phyloP scores from a whole-genome alignment of 164 flowering plant species.

The Protea cynaroides region DNA sequence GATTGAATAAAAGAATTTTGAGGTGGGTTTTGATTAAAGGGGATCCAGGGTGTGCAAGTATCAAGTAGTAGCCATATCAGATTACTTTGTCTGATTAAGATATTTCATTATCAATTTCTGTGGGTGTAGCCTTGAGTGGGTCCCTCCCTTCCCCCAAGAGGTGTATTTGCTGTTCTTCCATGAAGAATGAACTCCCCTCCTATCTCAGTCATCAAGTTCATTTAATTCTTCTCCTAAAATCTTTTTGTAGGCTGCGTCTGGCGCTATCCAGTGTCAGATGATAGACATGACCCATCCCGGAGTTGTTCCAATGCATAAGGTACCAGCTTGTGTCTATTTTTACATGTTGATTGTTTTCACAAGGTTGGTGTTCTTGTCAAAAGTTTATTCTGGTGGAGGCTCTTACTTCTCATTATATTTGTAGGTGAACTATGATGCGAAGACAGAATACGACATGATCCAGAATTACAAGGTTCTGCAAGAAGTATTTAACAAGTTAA shows the following conservation, averaged over 20 bases:
- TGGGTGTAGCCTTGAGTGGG: too few species aligned
- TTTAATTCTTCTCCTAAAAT: too few species aligned
- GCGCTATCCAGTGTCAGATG: constrained; percentile 94
- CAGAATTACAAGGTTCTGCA: constrained; percentile 92
- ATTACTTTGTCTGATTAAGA: too few species aligned
- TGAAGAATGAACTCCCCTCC: too few species aligned
- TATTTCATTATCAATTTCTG: too few species aligned
- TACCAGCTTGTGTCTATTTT: constrained; percentile 9
- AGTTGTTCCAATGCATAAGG: constrained; percentile 95
- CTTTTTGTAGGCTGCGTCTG: constrained; percentile 69
- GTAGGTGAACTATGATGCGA: constrained; percentile 90
- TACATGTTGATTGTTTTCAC: neutral
- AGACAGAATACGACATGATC: constrained; percentile 88
- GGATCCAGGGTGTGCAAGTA: too few species aligned
- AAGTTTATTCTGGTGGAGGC: neutral
- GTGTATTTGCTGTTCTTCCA: too few species aligned
- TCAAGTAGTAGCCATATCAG: too few species aligned
- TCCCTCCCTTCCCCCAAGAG: too few species aligned
- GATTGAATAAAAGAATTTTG: too few species aligned
- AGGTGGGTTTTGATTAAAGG: too few species aligned
- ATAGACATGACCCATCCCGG: constrained; percentile 88
- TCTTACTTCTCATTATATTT: neutral
- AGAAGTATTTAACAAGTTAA: constrained; percentile 78
- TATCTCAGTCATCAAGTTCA: too few species aligned
- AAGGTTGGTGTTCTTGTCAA: neutral